Percentiles rank a stretch among this genome's conserved stretches.
phyloP scores from a whole-genome alignment of 2,329 filamentous ascomycete species.

The Stagonosporopsis vannaccii region DNA sequence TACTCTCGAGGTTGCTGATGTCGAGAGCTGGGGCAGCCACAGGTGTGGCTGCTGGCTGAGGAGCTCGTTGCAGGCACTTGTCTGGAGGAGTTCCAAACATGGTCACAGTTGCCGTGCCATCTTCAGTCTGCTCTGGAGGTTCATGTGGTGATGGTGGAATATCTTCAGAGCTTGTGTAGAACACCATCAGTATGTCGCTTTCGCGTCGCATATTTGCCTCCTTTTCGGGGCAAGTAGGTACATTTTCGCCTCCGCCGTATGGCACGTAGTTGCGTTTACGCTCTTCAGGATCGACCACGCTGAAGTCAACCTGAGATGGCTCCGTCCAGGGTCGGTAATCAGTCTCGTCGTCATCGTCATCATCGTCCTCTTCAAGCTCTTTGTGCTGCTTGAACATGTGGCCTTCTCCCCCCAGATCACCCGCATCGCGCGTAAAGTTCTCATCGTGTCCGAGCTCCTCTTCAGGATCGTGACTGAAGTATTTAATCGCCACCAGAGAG shows the following conservation, averaged over 20 bases:
- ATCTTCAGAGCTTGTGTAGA: constrained; percentile 54
- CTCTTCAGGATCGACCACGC: constrained; percentile 49
- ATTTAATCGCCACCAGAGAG: constrained; percentile 69
- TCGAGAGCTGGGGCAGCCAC: constrained; percentile 26
- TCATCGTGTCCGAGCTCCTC: constrained; percentile 73
- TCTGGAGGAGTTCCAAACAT: constrained; percentile 51
- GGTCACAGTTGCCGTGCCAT: constrained; percentile 25
- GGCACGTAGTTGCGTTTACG: constrained; percentile 54
- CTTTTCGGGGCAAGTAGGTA: constrained; percentile 53
- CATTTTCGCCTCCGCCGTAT: constrained; percentile 53
- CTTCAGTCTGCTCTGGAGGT: constrained; percentile 47
- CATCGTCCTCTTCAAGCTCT: constrained; percentile 70
- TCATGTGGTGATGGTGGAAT: constrained; percentile 58
- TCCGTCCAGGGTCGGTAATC: constrained; percentile 43
- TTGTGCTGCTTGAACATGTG: constrained; percentile 63
- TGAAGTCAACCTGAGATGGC: constrained; percentile 54
- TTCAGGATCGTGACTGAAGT: constrained; percentile 75
- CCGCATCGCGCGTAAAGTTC: constrained; percentile 74
- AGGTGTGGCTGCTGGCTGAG: constrained; percentile 23
- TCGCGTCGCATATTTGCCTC: constrained; percentile 55
- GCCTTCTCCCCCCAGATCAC: constrained; percentile 72
- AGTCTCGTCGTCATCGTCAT: constrained; percentile 63
- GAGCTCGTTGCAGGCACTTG: constrained; percentile 30
- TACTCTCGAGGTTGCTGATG: constrained; percentile 36
- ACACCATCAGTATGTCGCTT: constrained; percentile 56